A percentile compares a stretch with the other conserved stretches of the same genome.
Conservation (phyloP, 352 stramenopile species). For the Pythium plurisporium region DNA sequence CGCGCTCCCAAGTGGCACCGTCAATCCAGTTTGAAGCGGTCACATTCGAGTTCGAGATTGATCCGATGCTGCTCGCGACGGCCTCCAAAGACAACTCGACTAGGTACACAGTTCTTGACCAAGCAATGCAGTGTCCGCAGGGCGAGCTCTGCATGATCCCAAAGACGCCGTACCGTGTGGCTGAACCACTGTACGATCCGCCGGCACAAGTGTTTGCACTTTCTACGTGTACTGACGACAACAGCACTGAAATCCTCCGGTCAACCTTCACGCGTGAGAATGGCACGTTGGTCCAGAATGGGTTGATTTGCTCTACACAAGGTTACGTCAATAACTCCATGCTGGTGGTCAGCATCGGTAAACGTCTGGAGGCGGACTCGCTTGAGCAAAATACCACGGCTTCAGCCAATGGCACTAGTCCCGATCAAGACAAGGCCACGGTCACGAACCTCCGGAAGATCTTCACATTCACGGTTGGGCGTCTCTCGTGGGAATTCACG, state of each 20-base stretch:
- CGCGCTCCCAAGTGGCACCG: neutral
- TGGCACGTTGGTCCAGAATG: neutral
- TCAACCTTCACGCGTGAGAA: neutral
- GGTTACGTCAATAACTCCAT: neutral
- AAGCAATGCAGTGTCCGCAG: neutral
- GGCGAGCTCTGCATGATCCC: neutral
- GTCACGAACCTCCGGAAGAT: slow-evolving; percentile 23
- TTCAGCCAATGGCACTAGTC: neutral
- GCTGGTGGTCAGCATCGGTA: slow-evolving; percentile 3
- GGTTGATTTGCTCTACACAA: neutral
- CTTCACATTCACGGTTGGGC: slow-evolving; percentile 22
- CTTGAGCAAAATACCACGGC: neutral
- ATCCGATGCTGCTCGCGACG: neutral
- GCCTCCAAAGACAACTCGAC: slow-evolving; percentile 20
- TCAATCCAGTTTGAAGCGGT: slow-evolving; percentile 1
- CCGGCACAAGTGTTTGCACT: slow-evolving; percentile 8
- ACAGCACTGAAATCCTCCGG: neutral
- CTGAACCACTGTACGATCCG: neutral
- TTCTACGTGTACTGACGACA: neutral
- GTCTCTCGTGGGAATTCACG: slow-evolving; percentile 11
- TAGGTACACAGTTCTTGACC: slow-evolving; percentile 25
- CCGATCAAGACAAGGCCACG: neutral
- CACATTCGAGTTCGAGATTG: slow-evolving; percentile 6
- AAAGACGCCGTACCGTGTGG: neutral
- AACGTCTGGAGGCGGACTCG: slow-evolving; percentile 1